A percentile compares a stretch with the other conserved stretches of the same genome.
These are phyloP conservation scores for Gaeumannomyces tritici DNA, from an alignment of 2,329 filamentous ascomycete genomes.

Conservation along the genomic window DNA sequence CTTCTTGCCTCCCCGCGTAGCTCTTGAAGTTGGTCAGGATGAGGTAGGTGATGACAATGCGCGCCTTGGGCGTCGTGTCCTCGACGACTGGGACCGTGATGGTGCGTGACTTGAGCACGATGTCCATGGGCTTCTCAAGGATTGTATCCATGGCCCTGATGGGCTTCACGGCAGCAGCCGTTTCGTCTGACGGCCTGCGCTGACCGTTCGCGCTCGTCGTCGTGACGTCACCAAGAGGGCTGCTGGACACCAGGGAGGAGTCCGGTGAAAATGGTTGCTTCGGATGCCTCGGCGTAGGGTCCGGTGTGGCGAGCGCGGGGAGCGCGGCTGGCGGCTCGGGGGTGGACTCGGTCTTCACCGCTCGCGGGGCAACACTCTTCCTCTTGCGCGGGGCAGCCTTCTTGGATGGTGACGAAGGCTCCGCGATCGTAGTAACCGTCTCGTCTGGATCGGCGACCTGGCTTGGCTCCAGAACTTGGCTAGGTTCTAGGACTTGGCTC, in stretches of 20 bases:
- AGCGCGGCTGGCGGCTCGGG: conserved; percentile 21
- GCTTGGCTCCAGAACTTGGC: conserved; percentile 44
- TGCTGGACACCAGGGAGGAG: conserved; percentile 35
- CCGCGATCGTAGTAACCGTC: conserved; percentile 20
- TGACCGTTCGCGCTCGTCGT: conserved; percentile 54
- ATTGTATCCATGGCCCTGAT: conserved; percentile 69
- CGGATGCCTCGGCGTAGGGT: conserved; percentile 36
- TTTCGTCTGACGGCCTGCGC: conserved; percentile 35
- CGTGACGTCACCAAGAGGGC: conserved; percentile 68
- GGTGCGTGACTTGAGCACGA: conserved; percentile 77
- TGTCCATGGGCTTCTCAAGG: conserved; percentile 86
- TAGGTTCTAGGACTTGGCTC: conserved; percentile 49
- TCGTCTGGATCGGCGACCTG: conserved; percentile 50
- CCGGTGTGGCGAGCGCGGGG: conserved; percentile 16
- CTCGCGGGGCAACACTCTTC: conserved; percentile 43
- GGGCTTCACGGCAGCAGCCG: conserved; percentile 51
- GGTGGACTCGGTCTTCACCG: conserved; percentile 24
- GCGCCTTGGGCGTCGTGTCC: conserved; percentile 66
- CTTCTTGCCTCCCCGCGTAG: conserved; percentile 89
- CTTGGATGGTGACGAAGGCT: conserved; percentile 21
- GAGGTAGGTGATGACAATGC: conserved; percentile 87
- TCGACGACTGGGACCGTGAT: conserved; percentile 56
- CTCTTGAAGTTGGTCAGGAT: conserved; percentile 97
- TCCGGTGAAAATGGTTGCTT: conserved; percentile 43
- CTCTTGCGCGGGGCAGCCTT: conserved; percentile 54